Evolutionary conservation across 2,329 filamentous ascomycete genomes (phyloP).

Genomic region (Monilinia fructigena): DNA sequence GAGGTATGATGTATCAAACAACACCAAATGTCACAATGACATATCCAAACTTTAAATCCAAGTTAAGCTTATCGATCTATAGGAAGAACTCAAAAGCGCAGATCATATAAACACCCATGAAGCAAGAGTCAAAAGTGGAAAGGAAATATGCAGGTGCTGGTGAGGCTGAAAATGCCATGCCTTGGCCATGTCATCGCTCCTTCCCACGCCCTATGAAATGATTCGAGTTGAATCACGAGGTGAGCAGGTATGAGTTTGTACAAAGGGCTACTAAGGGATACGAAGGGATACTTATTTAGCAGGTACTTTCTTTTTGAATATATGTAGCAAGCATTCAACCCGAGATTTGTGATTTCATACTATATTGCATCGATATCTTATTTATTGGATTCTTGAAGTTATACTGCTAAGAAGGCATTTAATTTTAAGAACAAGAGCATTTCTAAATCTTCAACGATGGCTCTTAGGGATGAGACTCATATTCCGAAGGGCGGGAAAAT

Average conservation of each 20-base stretch:
- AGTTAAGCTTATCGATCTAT: too few relatives aligned
- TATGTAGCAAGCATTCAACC: background rate
- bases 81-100: background rate
- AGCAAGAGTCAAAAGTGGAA: background rate
- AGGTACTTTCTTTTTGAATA: background rate
- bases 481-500: background rate
- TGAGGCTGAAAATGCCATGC: conserved; percentile 14
- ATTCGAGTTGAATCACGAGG: background rate
- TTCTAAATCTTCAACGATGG: background rate
- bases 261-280: background rate
- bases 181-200: conserved; percentile 8
- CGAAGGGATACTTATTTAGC: background rate
- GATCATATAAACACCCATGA: background rate
- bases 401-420: background rate
- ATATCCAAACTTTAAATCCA: too few relatives aligned
- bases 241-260: background rate
- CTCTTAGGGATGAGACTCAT: background rate
- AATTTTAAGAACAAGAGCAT: too few relatives aligned
- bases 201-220: background rate
- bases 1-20: too few relatives aligned
- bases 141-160: background rate
- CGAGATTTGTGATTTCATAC: background rate
- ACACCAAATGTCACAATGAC: too few relatives aligned
- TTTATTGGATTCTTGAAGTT: background rate
- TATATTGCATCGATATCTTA: background rate